These are phyloP conservation scores for Phytophthora fragariaefolia DNA, from an alignment of 352 stramenopile species.

Conservation along the genomic window DNA sequence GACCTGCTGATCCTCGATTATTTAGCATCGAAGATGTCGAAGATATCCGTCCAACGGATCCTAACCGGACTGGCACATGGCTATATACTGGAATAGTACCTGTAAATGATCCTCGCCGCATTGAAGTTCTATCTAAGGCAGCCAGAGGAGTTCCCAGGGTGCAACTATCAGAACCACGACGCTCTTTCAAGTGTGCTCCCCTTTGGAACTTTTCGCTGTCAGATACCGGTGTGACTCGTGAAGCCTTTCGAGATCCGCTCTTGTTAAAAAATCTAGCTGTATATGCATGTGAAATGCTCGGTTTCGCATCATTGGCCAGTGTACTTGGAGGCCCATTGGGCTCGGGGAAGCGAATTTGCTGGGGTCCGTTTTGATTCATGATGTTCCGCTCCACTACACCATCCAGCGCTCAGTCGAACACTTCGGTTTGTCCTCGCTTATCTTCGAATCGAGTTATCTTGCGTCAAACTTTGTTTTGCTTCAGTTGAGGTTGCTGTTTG, in stretches of 20 bases:
- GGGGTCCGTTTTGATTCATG: conserved; percentile 26
- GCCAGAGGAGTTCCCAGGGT: not conserved
- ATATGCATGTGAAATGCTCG: not conserved
- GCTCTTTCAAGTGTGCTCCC: not conserved
- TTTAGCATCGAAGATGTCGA: conserved; percentile 30
- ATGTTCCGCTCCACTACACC: not conserved
- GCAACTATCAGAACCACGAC: not conserved
- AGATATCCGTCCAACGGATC: conserved; percentile 20
- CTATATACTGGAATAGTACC: conserved; percentile 28
- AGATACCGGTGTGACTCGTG: conserved; percentile 16
- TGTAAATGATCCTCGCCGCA: conserved; percentile 23
- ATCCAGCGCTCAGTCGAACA: conserved; percentile 7
- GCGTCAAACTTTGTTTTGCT: not conserved
- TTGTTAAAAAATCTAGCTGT: conserved; percentile 4
- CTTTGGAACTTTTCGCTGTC: not conserved
- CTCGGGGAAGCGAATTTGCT: conserved; percentile 10
- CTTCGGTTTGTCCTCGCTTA: not conserved
- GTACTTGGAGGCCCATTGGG: conserved; percentile 13
- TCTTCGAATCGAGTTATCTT: not conserved
- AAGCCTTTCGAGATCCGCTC: conserved; percentile 10
- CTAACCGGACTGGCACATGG: conserved; percentile 13
- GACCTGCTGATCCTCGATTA: conserved; percentile 19
- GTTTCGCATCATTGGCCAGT: conserved; percentile 6
- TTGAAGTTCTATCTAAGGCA: not conserved
- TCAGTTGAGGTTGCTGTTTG: not conserved